Evolutionary conservation across 1,284 basidiomycete genomes (phyloP).

Genomic region (Xerocomus amazonicus): DNA sequence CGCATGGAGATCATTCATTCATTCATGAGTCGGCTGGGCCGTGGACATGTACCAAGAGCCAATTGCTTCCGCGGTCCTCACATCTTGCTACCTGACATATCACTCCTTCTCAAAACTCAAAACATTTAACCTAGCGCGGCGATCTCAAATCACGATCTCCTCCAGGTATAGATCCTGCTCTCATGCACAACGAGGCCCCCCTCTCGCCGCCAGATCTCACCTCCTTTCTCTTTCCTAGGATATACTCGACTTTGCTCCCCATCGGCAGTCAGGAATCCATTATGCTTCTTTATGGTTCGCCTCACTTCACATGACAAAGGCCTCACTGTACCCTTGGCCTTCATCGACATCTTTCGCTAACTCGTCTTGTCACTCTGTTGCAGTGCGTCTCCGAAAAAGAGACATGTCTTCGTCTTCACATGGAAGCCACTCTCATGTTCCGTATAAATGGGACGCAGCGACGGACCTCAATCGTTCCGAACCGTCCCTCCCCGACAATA

Average conservation of each 20-base stretch:
- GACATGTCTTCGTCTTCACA: slow-evolving; percentile 17
- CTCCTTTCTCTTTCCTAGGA: slow-evolving; percentile 9
- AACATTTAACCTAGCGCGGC: slow-evolving; percentile 20
- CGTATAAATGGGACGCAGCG: slow-evolving; percentile 25
- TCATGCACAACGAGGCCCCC: slow-evolving; percentile 16
- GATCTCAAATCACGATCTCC: slow-evolving; percentile 31
- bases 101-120: slow-evolving; percentile 18
- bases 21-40: slow-evolving; percentile 10
- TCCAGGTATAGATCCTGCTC: slow-evolving; percentile 13
- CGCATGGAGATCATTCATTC: slow-evolving; percentile 18
- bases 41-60: slow-evolving; percentile 15
- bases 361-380: slow-evolving; percentile 11
- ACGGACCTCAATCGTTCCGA: neutral
- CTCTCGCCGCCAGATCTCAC: slow-evolving; percentile 10
- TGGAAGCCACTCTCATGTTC: slow-evolving; percentile 18
- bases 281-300: slow-evolving; percentile 28
- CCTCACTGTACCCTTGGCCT: too few species aligned
- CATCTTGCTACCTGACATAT: slow-evolving; percentile 4
- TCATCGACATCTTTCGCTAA: slow-evolving; percentile 28
- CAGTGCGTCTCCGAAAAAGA: slow-evolving; percentile 15
- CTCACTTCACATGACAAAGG: slow-evolving; percentile 30
- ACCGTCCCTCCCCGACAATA: neutral
- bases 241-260: slow-evolving; percentile 9
- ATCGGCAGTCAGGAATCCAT: slow-evolving; percentile 2
- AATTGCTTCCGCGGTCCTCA: slow-evolving; percentile 14